A percentile compares a stretch with the other conserved stretches of the same genome.
These are phyloP conservation scores for Kodamaea fungicola DNA, from an alignment of 1,139 yeast species.

Conservation along the genomic window DNA sequence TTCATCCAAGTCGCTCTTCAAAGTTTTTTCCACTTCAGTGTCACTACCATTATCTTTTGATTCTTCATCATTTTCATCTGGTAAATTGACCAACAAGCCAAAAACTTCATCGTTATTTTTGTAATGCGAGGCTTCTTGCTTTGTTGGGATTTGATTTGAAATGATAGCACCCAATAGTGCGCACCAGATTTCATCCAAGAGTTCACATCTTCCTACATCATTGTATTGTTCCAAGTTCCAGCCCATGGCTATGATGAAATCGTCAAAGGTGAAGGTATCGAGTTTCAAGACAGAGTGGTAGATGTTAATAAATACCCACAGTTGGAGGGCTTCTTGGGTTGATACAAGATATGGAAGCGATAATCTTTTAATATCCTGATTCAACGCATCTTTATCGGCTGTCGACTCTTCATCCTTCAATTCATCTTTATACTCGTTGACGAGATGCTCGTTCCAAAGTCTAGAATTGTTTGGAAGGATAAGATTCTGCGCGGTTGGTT, in stretches of 20 bases:
- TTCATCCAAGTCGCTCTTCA: conserved; percentile 24
- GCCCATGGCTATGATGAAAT: conserved; percentile 61
- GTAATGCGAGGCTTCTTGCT: conserved; percentile 19
- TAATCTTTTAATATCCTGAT: conserved; percentile 15
- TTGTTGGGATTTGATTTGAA: conserved; percentile 32
- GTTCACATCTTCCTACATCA: conserved; percentile 46
- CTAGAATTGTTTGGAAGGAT: conserved; percentile 31
- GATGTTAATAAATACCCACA: conserved; percentile 74
- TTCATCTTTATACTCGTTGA: conserved; percentile 13
- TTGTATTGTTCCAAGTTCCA: conserved; percentile 48
- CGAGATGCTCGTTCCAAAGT: conserved; percentile 20
- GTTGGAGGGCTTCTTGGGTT: conserved; percentile 52
- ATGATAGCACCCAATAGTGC: conserved; percentile 48
- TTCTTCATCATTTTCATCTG: conserved; percentile 17
- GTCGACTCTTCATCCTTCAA: conserved; percentile 7
- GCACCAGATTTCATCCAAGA: conserved; percentile 73
- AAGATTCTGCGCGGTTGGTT: conserved; percentile 28
- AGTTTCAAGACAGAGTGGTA: conserved; percentile 61
- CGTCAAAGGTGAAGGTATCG: conserved; percentile 79
- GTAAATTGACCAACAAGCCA: conserved; percentile 41
- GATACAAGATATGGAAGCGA: conserved; percentile 10
- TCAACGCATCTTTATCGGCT: conserved; percentile 6
- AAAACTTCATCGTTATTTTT: conserved; percentile 26
- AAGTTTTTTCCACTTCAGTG: conserved; percentile 16
- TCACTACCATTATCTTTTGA: conserved; percentile 25